Percentiles rank a stretch among this genome's conserved stretches.
phyloP scores from a whole-genome alignment of 176 grass and related monocot genomes.

The Urochloa ruziziensis region DNA sequence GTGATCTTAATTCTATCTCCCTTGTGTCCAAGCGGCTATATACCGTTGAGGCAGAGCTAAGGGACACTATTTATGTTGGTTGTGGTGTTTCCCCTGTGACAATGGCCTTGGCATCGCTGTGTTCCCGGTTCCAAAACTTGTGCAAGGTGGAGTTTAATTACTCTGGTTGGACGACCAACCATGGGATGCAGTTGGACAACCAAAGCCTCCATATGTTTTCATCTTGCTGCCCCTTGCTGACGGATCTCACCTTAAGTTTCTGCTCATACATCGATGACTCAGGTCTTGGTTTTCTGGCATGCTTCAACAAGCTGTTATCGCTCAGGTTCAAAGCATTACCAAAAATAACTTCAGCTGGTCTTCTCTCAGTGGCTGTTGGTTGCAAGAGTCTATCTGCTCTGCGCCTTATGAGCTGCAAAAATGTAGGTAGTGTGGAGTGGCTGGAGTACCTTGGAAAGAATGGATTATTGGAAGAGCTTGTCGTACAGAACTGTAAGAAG shows the following conservation, averaged over 20 bases:
- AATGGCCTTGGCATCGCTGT: background rate
- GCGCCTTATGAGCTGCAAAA: background rate
- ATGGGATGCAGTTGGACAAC: background rate
- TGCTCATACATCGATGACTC: background rate
- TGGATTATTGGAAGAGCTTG: background rate
- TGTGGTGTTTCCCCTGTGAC: background rate
- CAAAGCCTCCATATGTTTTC: background rate
- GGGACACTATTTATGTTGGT: background rate
- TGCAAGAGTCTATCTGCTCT: background rate
- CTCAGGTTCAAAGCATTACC: background rate
- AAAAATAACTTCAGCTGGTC: background rate
- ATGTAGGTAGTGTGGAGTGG: background rate
- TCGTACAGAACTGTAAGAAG: background rate
- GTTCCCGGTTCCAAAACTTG: background rate
- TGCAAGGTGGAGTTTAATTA: background rate
- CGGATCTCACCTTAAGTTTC: background rate
- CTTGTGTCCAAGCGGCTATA: too few relatives aligned
- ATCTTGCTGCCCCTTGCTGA: background rate
- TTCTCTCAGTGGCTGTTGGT: background rate
- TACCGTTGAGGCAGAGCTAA: too few relatives aligned
- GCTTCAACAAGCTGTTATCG: background rate
- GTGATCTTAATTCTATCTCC: too few relatives aligned
- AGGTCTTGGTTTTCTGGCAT: background rate
- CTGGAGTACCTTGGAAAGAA: background rate
- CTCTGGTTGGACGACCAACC: background rate